These are phyloP conservation scores for Solanum hybrid DNA, from an alignment of 305 asterid genomes.

Conservation along the genomic window DNA sequence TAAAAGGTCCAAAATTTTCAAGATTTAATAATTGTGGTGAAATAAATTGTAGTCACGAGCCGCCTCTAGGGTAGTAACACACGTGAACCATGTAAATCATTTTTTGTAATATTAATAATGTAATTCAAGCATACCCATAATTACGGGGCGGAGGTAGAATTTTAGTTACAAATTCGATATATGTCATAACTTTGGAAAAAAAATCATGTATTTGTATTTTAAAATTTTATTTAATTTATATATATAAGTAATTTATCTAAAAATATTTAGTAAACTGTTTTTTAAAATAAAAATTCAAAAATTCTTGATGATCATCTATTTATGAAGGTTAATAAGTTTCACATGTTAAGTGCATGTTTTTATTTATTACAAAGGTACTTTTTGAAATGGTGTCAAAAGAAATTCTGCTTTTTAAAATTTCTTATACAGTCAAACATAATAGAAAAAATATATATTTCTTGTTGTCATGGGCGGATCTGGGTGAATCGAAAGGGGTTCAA, in stretches of 20 bases:
- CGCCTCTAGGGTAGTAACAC: background rate
- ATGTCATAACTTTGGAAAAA: too few relatives aligned
- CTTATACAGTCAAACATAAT: background rate
- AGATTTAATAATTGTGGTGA: background rate
- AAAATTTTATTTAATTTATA: too few relatives aligned
- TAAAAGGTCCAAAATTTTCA: background rate
- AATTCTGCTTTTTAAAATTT: background rate
- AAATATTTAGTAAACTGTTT: too few relatives aligned
- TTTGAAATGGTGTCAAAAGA: background rate
- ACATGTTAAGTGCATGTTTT: background rate
- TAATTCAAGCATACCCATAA: too few relatives aligned
- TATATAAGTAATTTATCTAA: too few relatives aligned
- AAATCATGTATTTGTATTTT: too few relatives aligned
- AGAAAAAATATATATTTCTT: background rate
- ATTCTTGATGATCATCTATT: background rate
- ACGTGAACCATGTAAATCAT: background rate
- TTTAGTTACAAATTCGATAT: background rate
- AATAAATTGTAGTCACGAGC: background rate
- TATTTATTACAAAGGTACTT: background rate
- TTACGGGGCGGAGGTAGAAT: background rate
- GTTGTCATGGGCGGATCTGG: background rate
- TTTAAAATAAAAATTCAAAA: background rate
- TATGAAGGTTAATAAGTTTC: background rate
- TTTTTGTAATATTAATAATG: background rate
- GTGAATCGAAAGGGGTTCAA: background rate